Evolutionary conservation across 2,329 filamentous ascomycete genomes (phyloP), one percentile per base, ranked within the genome.

Genomic region (Truncatella angustata): DNA sequence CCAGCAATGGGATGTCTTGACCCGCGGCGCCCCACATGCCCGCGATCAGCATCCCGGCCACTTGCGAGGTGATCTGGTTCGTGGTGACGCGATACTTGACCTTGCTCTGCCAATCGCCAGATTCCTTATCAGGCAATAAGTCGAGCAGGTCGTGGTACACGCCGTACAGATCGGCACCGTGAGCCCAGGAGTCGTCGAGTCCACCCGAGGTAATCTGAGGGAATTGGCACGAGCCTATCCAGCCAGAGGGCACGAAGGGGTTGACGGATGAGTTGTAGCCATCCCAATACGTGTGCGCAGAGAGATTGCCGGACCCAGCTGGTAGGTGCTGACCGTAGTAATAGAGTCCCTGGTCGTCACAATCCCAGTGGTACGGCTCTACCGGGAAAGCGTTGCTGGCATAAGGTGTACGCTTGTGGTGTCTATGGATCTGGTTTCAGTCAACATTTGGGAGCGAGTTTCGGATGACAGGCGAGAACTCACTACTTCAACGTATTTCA

Each of bases 341-440:
- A 69, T 84, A 91, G 2, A 92, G 76, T 0, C 79, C 85, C 59
- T 86, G 77, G 56, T 91, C 84, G 51, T 82, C 73, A 66, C 90
- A 94, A 63, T 86, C 70, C 90, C 89, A 94, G 16, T 73, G 71
- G 63, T 90, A 88, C 0, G 81, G 72, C 65, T 94, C 90, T 1
- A 81, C 73, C 0, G 89, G 89, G 60, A 94, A 93, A 0, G 84
- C 82, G 64, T 94, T 95, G 49, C 79, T 77, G 2, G 87, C 81
- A 65, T 94, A 94, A 0, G 89, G 89, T 0, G 89, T 94, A 20
- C 90, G 82, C 66, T 94, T 94, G 69, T 94, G 90, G 65, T 94
- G 90, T 48, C 90, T 81, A 63, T 94, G 90, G 46, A 92, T 87
- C 47, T 50, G 32, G n/a, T 12, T n/a, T 39, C 5, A 49, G n/a